These are phyloP conservation scores for Saccharomycopsis schoenii DNA, from an alignment of 805 yeast genomes.

Conservation along the genomic window DNA sequence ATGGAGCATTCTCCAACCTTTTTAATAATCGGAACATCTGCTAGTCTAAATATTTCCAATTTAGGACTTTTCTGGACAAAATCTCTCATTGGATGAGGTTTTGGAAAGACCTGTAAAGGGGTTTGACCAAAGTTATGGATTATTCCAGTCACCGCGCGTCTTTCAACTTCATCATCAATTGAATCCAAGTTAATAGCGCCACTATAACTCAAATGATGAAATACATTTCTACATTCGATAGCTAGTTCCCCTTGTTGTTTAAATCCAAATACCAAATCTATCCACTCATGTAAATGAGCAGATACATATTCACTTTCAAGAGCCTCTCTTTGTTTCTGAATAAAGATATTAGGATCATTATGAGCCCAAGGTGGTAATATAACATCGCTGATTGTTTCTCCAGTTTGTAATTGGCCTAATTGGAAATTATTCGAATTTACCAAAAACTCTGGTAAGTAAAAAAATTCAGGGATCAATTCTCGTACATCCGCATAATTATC, in stretches of 20 bases:
- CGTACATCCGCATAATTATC: constrained; percentile 84
- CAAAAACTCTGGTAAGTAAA: constrained; percentile 70
- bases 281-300: constrained; percentile 69
- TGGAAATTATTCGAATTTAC: constrained; percentile 54
- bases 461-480: constrained; percentile 82
- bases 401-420: constrained; percentile 62
- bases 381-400: constrained; percentile 48
- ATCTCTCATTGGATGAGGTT: constrained; percentile 52
- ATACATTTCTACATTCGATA: constrained; percentile 57
- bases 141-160: constrained; percentile 69
- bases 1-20: constrained; percentile 35
- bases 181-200: constrained; percentile 74
- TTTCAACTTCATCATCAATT: constrained; percentile 63
- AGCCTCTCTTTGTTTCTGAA: constrained; percentile 71
- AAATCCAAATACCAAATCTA: constrained; percentile 72
- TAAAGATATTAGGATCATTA: constrained; percentile 62
- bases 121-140: constrained; percentile 92
- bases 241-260: constrained; percentile 73
- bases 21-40: constrained; percentile 31
- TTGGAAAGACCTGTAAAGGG: constrained; percentile 60
- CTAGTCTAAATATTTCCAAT: constrained; percentile 26
- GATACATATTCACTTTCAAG: constrained; percentile 77
- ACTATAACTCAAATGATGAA: constrained; percentile 74
- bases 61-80: constrained; percentile 28
- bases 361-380: constrained; percentile 77